Evolutionary conservation across 1,139 yeast species (phyloP).

Genomic region (Diutina scorzettiae): DNA sequence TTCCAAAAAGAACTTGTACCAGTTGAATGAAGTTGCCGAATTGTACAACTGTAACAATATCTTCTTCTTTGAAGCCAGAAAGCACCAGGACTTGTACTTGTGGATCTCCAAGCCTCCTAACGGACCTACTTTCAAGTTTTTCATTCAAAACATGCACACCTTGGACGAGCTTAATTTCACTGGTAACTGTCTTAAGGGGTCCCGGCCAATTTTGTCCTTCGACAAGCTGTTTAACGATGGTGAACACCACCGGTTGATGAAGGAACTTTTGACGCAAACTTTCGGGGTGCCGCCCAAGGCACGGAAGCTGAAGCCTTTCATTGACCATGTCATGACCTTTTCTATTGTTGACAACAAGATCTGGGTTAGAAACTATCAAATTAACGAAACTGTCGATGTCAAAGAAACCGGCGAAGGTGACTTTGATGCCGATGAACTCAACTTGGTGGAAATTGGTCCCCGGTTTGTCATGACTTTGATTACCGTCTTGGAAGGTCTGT

Average conservation of each 20-base stretch:
- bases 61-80: constrained; percentile 89
- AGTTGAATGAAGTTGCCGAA: constrained; percentile 91
- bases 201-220: constrained; percentile 89
- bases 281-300: constrained; percentile 96
- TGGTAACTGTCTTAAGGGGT: constrained; percentile 91
- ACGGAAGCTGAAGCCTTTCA: constrained; percentile 88
- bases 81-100: constrained; percentile 88
- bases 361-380: constrained; percentile 95
- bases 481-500: constrained; percentile 89
- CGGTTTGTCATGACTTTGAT: constrained; percentile 89
- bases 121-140: constrained; percentile 94
- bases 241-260: constrained; percentile 62
- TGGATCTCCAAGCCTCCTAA: constrained; percentile 97
- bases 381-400: constrained; percentile 54
- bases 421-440: constrained; percentile 39
- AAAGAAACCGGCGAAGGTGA: constrained; percentile 37
- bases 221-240: constrained; percentile 53
- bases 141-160: constrained; percentile 89
- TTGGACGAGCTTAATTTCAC: constrained; percentile 93
- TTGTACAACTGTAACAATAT: constrained; percentile 94
- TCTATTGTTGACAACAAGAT: constrained; percentile 86
- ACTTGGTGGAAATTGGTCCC: constrained; percentile 93
- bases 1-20: constrained; percentile 78
- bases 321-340: constrained; percentile 91
- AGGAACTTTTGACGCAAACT: constrained; percentile 74